Percentiles rank a stretch among this genome's conserved stretches.
These are phyloP conservation scores for Porodaedalea pini DNA, from an alignment of 1,284 basidiomycete genomes.

Conservation along the genomic window DNA sequence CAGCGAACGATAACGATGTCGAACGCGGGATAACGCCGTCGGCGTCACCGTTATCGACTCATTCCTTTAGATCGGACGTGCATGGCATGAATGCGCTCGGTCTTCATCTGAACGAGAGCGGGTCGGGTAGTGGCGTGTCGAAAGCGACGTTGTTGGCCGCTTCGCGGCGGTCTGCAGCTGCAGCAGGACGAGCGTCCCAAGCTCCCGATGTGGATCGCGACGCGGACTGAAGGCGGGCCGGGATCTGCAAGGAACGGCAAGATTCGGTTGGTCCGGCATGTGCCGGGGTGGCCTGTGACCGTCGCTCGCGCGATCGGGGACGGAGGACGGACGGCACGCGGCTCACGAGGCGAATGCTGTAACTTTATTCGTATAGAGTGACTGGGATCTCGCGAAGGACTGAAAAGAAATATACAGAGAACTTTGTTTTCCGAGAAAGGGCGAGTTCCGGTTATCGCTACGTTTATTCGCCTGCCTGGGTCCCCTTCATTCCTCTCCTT, in stretches of 20 bases:
- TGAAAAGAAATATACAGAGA: not conserved
- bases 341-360: not conserved
- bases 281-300: not conserved
- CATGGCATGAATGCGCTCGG: constrained; percentile 8
- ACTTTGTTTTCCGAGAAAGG: constrained; percentile 6
- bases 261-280: not conserved
- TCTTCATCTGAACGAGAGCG: constrained; percentile 8
- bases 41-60: not conserved
- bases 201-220: constrained; percentile 13
- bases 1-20: not conserved
- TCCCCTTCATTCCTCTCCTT: not conserved
- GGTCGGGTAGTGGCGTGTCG: not conserved
- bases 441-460: not conserved
- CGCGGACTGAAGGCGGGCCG: constrained; percentile 6
- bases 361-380: constrained; percentile 1
- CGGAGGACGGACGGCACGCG: not conserved
- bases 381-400: not conserved
- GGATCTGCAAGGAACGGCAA: not conserved
- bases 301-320: not conserved
- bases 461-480: not conserved
- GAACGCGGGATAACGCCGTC: constrained; percentile 7
- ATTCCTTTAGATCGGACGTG: not conserved
- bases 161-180: not conserved
- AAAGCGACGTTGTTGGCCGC: not conserved
- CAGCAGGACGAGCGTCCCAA: not conserved